Conservation (phyloP, 805 yeast species). For the Candida golubevii region DNA sequence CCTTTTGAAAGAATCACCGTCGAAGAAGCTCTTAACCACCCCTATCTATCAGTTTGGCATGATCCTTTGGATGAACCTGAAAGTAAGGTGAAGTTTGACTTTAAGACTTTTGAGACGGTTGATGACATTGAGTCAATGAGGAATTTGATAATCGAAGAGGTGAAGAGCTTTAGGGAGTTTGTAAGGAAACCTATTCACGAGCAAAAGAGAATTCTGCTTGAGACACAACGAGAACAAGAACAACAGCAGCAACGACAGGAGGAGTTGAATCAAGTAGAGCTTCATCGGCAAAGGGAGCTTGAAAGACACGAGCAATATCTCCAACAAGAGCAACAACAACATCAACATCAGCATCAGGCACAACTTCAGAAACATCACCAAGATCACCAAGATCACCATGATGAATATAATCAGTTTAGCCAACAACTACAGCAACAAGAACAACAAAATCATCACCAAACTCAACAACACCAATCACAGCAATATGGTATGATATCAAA, state of each 20-base stretch:
- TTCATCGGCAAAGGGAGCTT: slow-evolving; percentile 15
- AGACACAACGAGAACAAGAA: slow-evolving; percentile 23
- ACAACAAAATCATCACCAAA: slow-evolving; percentile 3
- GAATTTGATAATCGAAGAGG: slow-evolving; percentile 76
- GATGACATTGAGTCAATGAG: slow-evolving; percentile 76
- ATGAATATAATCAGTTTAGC: not conserved
- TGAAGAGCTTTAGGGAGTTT: slow-evolving; percentile 68
- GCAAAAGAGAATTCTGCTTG: slow-evolving; percentile 40
- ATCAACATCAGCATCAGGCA: slow-evolving; percentile 14
- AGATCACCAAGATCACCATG: slow-evolving; percentile 2
- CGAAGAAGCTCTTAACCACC: slow-evolving; percentile 83
- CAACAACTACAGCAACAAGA: not conserved
- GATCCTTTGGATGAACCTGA: slow-evolving; percentile 73
- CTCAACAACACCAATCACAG: slow-evolving; percentile 1
- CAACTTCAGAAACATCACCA: slow-evolving; percentile 13
- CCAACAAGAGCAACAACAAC: slow-evolving; percentile 5
- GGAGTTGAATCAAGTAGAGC: slow-evolving; percentile 15
- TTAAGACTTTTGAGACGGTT: slow-evolving; percentile 69
- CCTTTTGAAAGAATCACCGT: slow-evolving; percentile 83
- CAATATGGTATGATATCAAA: slow-evolving; percentile 4
- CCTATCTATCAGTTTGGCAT: slow-evolving; percentile 82
- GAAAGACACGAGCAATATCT: slow-evolving; percentile 15
- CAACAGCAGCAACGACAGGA: slow-evolving; percentile 18
- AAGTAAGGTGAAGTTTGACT: slow-evolving; percentile 78
- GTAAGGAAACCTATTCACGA: slow-evolving; percentile 72